Conservation (phyloP, 495 filamentous ascomycete species). For the Penicillium dipodomyicola region DNA sequence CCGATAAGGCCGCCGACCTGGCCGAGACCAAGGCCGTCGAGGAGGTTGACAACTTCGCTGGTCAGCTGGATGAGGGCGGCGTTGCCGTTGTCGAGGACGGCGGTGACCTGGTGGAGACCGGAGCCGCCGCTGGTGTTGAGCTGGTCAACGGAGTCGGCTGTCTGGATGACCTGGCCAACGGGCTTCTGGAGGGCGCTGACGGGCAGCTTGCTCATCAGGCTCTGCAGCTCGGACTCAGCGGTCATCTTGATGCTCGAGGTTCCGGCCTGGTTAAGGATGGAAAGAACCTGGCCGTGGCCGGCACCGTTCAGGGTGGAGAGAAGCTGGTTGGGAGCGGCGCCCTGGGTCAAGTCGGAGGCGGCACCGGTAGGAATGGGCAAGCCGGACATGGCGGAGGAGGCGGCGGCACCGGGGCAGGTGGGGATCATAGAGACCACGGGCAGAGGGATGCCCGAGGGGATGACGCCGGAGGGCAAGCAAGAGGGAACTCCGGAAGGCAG, state of each 20-base stretch:
- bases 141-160: slow-evolving; percentile 15
- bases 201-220: slow-evolving; percentile 18
- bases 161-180: slow-evolving; percentile 22
- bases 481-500: slow-evolving; percentile 17
- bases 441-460: slow-evolving; percentile 13
- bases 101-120: slow-evolving; percentile 10
- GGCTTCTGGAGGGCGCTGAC: slow-evolving; percentile 13
- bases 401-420: slow-evolving; percentile 9
- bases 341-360: neutral
- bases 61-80: slow-evolving; percentile 26
- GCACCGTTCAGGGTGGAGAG: slow-evolving; percentile 18
- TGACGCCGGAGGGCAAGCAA: slow-evolving; percentile 20
- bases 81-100: slow-evolving; percentile 19
- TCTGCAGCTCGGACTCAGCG: slow-evolving; percentile 22
- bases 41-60: slow-evolving; percentile 13
- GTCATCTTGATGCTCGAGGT: slow-evolving; percentile 16
- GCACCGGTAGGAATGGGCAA: slow-evolving; percentile 10
- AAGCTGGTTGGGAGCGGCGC: slow-evolving; percentile 6
- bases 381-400: slow-evolving; percentile 3
- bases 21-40: slow-evolving; percentile 56
- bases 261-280: slow-evolving; percentile 21
- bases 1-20: slow-evolving; percentile 62
- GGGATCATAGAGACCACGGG: slow-evolving; percentile 15
- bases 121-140: slow-evolving; percentile 8
- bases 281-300: slow-evolving; percentile 13